A percentile compares a stretch with the other conserved stretches of the same genome.
These are phyloP conservation scores for Apocynum venetum DNA, from an alignment of 257 asterid species.

Conservation along the genomic window DNA sequence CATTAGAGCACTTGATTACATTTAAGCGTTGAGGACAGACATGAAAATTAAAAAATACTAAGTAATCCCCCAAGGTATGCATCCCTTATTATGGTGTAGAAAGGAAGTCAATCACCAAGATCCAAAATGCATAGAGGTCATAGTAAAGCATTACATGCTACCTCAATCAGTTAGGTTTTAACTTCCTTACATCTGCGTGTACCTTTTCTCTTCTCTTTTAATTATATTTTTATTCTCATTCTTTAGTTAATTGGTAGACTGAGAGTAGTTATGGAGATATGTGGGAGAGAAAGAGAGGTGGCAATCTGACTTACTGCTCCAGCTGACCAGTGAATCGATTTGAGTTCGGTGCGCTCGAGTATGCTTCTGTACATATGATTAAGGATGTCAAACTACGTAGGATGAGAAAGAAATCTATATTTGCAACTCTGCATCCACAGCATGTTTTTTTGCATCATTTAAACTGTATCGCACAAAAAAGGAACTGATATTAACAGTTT, in stretches of 20 bases:
- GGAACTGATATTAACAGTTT: neutral
- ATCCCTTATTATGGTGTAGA: neutral
- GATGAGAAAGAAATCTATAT: neutral
- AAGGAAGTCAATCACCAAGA: neutral
- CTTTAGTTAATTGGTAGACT: neutral
- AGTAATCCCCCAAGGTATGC: neutral
- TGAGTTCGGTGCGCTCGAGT: slow-evolving; percentile 82
- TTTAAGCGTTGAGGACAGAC: neutral
- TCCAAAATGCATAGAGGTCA: neutral
- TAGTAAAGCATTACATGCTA: neutral
- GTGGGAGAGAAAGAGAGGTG: slow-evolving; percentile 4
- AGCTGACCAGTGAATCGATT: slow-evolving; percentile 71
- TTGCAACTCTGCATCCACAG: neutral
- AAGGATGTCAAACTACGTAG: slow-evolving; percentile 24
- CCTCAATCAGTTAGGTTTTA: neutral
- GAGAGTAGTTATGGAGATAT: neutral
- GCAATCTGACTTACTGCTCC: slow-evolving; percentile 56
- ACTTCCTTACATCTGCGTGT: neutral
- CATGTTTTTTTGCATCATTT: neutral
- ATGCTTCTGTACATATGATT: slow-evolving; percentile 51
- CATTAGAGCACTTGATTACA: neutral
- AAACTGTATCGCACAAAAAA: neutral
- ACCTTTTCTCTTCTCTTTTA: neutral
- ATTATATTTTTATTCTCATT: neutral
- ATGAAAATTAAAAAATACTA: neutral